Evolutionary conservation across 257 asterid genomes (phyloP), one percentile per base, ranked within the genome.

Genomic region (Leptodermis oblonga): DNA sequence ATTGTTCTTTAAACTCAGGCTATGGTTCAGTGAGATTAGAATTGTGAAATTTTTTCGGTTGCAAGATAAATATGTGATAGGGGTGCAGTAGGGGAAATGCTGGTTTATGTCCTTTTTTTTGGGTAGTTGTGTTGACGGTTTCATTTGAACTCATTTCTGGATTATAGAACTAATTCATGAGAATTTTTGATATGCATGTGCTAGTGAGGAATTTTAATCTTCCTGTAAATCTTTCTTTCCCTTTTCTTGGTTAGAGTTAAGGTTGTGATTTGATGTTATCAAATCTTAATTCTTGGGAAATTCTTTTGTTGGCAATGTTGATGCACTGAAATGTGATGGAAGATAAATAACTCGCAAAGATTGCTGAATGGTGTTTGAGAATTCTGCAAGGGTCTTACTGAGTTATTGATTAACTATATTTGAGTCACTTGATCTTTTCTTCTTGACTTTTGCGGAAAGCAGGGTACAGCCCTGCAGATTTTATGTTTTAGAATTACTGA

Each of bases 231-330:
- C n/a, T n/a, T n/a, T n/a, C n/a, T n/a, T n/a, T n/a, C n/a, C n/a
- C n/a, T n/a, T n/a, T n/a, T n/a, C n/a, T n/a, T n/a, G n/a, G n/a
- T n/a, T n/a, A n/a, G n/a, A n/a, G n/a, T n/a, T n/a, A 45, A 23
- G 15, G 8, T 45, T 12, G 28, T 53, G 30, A 45, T 65, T 65
- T 64, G 17, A 46, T 65, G 17, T 28, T 46, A 18, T 15, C 39
- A 13, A 10, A 10, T 39, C 4, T 36, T 11, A 37, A 4, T 39
- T 30, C 36, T 3, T 25, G 8, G n/a, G 18, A 22, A 22, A 34
- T 41, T 63, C 68, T 48, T 34, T 51, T 51, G 26, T 33, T 36
- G 31, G 71, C 36, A 51, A 67, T 34, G 9, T 67, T 34, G 51
- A 45, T 18, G 5, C 18, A 18, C 26, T 42, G 34, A 64, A 49